Evolutionary conservation across 108 stramenopile genomes (phyloP), one percentile per base, ranked within the genome.

Genomic region (Nannochloropsis granulata): DNA sequence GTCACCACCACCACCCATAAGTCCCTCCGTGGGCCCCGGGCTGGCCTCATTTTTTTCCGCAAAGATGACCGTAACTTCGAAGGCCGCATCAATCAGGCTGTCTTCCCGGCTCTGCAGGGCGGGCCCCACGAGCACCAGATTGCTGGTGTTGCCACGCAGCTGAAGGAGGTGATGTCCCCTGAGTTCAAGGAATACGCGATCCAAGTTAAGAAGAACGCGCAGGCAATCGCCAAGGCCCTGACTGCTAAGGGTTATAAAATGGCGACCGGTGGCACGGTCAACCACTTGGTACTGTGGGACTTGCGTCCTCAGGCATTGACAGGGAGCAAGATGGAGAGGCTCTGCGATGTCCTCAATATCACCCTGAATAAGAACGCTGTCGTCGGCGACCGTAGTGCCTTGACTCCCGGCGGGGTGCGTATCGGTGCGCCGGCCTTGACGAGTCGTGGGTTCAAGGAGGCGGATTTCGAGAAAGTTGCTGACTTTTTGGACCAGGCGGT

Each of bases 1-100:
- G 99, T 99, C 34, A 99, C 99, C 78, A 99, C 99, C 86, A 99
- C 99, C 78, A 98, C 98, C n/a, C 99, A 99, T 96, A 99, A 99
- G 93, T 96, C 95, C 78, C 95, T 99, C 34, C 95, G 99, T 81
- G 99, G 99, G 79, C 99, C 99, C 12, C 95, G 99, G 78, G 96
- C 99, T 16, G 99, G 97, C 80, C 94, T 99, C 94, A 99, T 99
- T 89, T 99, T 99, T 92, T 99, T 92, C 95, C 92, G 93, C 46
- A 97, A 97, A 94, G 99, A 99, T 91, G 94, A 93, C 82, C 96
- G 99, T 82, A 94, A 94, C 85, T 98, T 99, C 89, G 97, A 95
- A 87, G 86, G 85, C 56, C 90, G 89, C 83, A 97, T 98, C 92
- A 98, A 97, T 91, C 95, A 96, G 85, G 97, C 99, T 42, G 99